A percentile compares a stretch with the other conserved stretches of the same genome.
These are phyloP conservation scores for Eucalyptus polyanthemos DNA, from an alignment of 345 rosid genomes.

Conservation along the genomic window DNA sequence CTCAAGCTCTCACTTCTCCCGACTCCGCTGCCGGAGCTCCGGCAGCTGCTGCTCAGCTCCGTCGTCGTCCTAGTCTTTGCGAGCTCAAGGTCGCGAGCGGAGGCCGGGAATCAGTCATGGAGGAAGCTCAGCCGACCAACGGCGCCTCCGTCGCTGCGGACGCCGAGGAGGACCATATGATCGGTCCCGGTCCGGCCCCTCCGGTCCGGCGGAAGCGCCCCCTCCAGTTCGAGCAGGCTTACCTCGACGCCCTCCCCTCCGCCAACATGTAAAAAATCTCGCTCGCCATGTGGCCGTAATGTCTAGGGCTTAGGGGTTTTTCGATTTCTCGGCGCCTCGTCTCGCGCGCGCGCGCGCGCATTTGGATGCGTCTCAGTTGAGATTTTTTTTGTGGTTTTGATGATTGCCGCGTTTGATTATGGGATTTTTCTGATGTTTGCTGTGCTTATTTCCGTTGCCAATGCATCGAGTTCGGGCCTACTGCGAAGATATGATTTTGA, in stretches of 20 bases:
- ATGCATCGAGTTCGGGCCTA: neutral
- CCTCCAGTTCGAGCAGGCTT: constrained; percentile 88
- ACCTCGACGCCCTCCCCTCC: constrained; percentile 78
- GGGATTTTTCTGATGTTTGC: neutral
- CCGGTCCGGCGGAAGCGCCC: constrained; percentile 74
- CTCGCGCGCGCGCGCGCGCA: neutral
- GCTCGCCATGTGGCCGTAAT: neutral
- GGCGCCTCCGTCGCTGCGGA: constrained; percentile 6
- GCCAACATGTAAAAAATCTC: constrained; percentile 52
- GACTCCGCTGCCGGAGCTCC: neutral
- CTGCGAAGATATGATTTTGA: neutral
- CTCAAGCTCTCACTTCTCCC: neutral
- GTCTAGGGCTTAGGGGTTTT: neutral
- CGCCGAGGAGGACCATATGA: constrained; percentile 29
- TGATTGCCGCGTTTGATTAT: neutral
- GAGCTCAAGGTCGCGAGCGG: neutral
- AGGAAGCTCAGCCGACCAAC: constrained; percentile 28
- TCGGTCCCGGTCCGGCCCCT: constrained; percentile 84
- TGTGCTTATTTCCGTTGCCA: neutral
- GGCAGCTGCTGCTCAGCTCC: neutral
- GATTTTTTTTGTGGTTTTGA: neutral
- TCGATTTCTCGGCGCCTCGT: neutral
- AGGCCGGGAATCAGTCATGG: constrained; percentile 11
- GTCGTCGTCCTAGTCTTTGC: neutral
- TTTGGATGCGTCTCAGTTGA: neutral